These are phyloP conservation scores for Aspergillus sclerotialis DNA, from an alignment of 2,329 filamentous ascomycete genomes.

Conservation along the genomic window DNA sequence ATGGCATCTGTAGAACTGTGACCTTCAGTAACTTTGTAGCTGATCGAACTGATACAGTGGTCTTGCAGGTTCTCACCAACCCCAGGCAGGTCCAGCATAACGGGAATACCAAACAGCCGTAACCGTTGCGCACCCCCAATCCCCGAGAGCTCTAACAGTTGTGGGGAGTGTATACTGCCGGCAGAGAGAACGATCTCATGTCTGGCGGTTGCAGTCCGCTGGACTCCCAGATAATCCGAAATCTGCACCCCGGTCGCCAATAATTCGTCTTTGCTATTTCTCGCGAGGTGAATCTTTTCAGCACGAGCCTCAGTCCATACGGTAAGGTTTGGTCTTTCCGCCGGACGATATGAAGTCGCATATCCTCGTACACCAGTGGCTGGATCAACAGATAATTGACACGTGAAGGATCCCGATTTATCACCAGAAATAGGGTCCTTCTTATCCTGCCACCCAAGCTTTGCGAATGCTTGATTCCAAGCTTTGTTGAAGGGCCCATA, in stretches of 20 bases:
- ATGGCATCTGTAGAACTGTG: slow-evolving; percentile 18
- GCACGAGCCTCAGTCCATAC: too few species aligned
- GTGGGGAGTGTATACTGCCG: slow-evolving; percentile 51
- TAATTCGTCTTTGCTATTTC: slow-evolving; percentile 17
- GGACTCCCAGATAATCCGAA: slow-evolving; percentile 14
- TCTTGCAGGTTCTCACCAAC: slow-evolving; percentile 49
- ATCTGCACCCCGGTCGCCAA: slow-evolving; percentile 14
- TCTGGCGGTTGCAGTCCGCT: slow-evolving; percentile 27
- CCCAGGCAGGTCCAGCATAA: slow-evolving; percentile 37
- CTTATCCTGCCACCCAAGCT: slow-evolving; percentile 15
- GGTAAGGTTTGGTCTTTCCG: too few species aligned
- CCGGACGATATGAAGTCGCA: too few species aligned
- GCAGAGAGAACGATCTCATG: slow-evolving; percentile 55
- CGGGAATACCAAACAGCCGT: slow-evolving; percentile 33
- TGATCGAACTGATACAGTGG: slow-evolving; percentile 30
- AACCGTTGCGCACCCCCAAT: slow-evolving; percentile 46
- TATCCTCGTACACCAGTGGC: slow-evolving; percentile 40
- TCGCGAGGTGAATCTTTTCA: slow-evolving; percentile 41
- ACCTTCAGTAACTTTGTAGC: slow-evolving; percentile 15
- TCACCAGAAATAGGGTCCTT: slow-evolving; percentile 29
- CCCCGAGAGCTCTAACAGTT: slow-evolving; percentile 55
- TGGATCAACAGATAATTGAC: slow-evolving; percentile 37
- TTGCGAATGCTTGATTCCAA: slow-evolving; percentile 16
- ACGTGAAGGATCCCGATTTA: slow-evolving; percentile 34
- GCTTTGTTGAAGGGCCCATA: slow-evolving; percentile 20